These are phyloP conservation scores for Aspergillus alliaceus DNA, from an alignment of 2,329 filamentous ascomycete genomes.

Conservation along the genomic window DNA sequence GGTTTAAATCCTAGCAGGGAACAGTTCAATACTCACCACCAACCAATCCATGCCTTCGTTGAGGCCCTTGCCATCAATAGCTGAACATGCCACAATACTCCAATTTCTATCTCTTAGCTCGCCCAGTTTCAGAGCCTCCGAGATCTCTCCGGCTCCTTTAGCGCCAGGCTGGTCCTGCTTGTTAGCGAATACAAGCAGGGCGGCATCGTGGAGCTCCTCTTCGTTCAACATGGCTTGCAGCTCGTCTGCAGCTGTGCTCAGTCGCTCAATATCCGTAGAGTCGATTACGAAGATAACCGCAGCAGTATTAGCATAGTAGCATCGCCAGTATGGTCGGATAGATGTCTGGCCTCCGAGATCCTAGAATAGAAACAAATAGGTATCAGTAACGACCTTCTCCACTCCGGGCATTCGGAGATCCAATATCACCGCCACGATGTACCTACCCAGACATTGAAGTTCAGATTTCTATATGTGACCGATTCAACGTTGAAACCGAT, in stretches of 20 bases:
- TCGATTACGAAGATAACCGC: slow-evolving; percentile 99
- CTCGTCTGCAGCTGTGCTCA: slow-evolving; percentile 91
- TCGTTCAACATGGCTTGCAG: slow-evolving; percentile 94
- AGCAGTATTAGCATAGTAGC: slow-evolving; percentile 98
- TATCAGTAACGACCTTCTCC: neutral
- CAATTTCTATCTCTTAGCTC: slow-evolving; percentile 96
- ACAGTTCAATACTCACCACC: slow-evolving; percentile 62
- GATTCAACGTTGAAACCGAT: slow-evolving; percentile 99
- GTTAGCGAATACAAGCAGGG: slow-evolving; percentile 93
- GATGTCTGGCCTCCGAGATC: slow-evolving; percentile 98
- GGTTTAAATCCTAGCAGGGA: neutral
- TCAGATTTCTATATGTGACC: slow-evolving; percentile 96
- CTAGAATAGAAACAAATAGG: slow-evolving; percentile 41
- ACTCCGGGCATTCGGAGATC: neutral
- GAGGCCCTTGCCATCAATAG: slow-evolving; percentile 91
- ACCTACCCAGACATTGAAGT: slow-evolving; percentile 96
- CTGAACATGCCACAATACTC: slow-evolving; percentile 98
- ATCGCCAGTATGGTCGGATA: slow-evolving; percentile 97
- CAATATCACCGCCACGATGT: neutral
- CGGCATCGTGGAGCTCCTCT: slow-evolving; percentile 90
- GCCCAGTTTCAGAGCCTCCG: slow-evolving; percentile 83
- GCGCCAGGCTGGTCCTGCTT: slow-evolving; percentile 98
- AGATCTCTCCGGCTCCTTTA: slow-evolving; percentile 95
- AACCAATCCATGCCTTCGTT: slow-evolving; percentile 99
- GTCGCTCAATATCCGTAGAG: slow-evolving; percentile 92